These are phyloP conservation scores for Chrysanthemum makinoi DNA, from an alignment of 129 eudicot species.

Conservation along the genomic window DNA sequence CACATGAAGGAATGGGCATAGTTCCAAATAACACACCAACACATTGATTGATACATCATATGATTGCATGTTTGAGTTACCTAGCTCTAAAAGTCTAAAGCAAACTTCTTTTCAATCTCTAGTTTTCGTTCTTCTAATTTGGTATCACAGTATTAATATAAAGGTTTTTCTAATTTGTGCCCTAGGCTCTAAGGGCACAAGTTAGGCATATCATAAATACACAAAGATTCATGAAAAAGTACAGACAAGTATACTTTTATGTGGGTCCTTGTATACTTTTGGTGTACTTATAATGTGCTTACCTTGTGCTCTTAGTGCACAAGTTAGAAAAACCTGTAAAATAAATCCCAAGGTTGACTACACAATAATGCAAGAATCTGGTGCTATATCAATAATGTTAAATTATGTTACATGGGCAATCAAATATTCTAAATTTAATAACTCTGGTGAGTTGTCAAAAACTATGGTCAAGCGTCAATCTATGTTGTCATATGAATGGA, in stretches of 20 bases:
- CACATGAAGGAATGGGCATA: constrained; percentile 14
- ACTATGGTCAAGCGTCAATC: constrained; percentile 20
- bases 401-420: not conserved
- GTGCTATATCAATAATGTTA: not conserved
- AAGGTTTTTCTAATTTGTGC: no score
- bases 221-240: no score
- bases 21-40: constrained; percentile 13
- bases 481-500: not conserved
- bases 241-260: no score
- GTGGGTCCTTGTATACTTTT: no score
- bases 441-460: constrained; percentile 20
- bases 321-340: no score
- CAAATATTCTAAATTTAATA: not conserved
- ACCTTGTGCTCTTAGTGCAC: no score
- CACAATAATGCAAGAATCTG: constrained; percentile 2
- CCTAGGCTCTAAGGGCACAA: no score
- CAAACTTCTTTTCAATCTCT: no score
- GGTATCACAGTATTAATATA: no score
- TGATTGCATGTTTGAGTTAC: constrained; percentile 7
- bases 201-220: no score
- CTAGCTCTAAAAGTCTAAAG: not conserved
- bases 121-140: no score
- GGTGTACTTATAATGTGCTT: no score
- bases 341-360: not conserved
- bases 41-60: not conserved